Conservation (phyloP, 768 basidiomycete species). For the Lactarius pseudohatsudake region DNA sequence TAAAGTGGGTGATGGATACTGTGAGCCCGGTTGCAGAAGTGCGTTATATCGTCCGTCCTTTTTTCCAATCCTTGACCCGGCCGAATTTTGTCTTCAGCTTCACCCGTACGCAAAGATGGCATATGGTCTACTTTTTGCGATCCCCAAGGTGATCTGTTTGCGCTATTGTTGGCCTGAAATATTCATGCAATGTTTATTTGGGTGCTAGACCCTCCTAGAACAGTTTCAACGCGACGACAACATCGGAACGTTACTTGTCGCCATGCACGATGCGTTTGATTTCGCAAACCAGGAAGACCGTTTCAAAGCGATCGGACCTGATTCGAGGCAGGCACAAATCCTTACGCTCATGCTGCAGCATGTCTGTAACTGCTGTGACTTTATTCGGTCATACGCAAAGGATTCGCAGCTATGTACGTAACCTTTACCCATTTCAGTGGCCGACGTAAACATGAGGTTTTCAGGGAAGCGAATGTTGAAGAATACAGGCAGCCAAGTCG, state of each 20-base stretch:
- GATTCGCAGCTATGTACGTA: not conserved
- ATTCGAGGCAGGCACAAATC: not conserved
- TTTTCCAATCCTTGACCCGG: not conserved
- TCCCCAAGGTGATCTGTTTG: not conserved
- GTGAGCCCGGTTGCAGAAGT: not conserved
- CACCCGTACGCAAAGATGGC: not conserved
- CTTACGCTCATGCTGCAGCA: not conserved
- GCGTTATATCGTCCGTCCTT: not conserved
- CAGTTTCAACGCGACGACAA: not conserved
- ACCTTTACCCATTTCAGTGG: not conserved
- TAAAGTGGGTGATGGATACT: constrained; percentile 1
- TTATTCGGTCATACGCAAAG: not conserved
- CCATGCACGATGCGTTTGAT: not conserved
- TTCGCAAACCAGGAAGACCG: not conserved
- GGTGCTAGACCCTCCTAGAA: not conserved
- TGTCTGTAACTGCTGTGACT: not conserved
- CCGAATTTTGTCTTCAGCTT: not conserved
- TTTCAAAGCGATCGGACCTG: not conserved
- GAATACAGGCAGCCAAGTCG: not conserved
- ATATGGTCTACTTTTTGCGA: not conserved
- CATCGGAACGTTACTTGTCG: not conserved
- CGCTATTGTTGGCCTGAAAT: not conserved
- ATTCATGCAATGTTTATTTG: not conserved
- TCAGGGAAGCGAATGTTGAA: not conserved
- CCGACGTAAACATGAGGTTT: not conserved